These are phyloP conservation scores for Aegilops longissima DNA, from an alignment of 176 grass and related monocot species.

Conservation along the genomic window DNA sequence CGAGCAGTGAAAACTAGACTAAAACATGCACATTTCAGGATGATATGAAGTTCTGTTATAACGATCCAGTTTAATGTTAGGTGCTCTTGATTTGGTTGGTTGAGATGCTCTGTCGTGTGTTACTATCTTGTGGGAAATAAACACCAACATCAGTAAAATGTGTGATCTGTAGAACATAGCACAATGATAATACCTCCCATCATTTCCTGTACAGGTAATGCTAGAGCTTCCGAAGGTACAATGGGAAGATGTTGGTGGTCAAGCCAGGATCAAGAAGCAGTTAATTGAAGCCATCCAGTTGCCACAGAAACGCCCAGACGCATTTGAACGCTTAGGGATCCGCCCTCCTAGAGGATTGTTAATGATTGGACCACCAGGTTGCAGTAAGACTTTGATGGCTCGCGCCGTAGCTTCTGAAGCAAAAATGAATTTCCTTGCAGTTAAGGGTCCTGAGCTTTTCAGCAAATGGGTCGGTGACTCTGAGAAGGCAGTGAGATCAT, in stretches of 20 bases:
- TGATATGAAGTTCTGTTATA: constrained; percentile 4
- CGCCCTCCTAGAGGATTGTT: constrained; percentile 66
- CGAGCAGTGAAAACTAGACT: neutral
- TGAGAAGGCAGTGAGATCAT: constrained; percentile 81
- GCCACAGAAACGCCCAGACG: constrained; percentile 73
- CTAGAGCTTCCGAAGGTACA: constrained; percentile 83
- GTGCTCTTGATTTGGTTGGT: neutral
- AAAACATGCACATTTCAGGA: neutral
- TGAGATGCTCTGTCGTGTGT: neutral
- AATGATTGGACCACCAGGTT: constrained; percentile 95
- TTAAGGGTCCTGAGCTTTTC: constrained; percentile 96
- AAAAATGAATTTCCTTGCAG: constrained; percentile 89
- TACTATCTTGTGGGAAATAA: neutral
- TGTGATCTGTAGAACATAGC: constrained; percentile 4
- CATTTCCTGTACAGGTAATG: constrained; percentile 57
- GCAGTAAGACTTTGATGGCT: constrained; percentile 97
- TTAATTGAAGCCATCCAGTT: constrained; percentile 81
- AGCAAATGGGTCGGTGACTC: constrained; percentile 99
- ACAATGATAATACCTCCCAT: neutral
- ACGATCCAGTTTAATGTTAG: neutral
- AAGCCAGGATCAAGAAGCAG: constrained; percentile 72
- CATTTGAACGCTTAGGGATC: constrained; percentile 65
- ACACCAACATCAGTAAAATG: neutral
- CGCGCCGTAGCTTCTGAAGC: constrained; percentile 93
- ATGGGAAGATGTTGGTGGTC: constrained; percentile 95